Conservation (phyloP, 306 rosid species). For the Potentilla sterilis region DNA sequence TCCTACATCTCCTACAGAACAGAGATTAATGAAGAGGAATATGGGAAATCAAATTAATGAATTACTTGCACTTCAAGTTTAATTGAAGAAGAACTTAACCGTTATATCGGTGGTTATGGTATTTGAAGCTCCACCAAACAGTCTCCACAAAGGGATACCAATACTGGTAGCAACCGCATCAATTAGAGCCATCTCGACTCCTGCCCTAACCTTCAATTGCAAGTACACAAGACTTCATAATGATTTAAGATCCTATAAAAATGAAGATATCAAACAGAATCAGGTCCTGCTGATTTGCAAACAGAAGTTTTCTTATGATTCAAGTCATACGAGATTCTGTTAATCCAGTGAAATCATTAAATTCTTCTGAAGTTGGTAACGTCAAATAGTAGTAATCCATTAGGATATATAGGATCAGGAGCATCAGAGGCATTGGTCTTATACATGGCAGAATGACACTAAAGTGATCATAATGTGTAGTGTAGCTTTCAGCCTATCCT, state of each 20-base stretch:
- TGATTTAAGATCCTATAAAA: neutral
- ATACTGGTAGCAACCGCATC: slow-evolving; percentile 85
- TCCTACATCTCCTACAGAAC: neutral
- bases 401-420: neutral
- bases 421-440: neutral
- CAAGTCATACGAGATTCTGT: neutral
- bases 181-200: slow-evolving; percentile 90
- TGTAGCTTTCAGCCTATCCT: neutral
- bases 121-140: slow-evolving; percentile 86
- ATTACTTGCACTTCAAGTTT: neutral
- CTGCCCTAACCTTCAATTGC: slow-evolving; percentile 87
- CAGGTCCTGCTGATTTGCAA: neutral
- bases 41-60: slow-evolving; percentile 6
- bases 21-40: neutral
- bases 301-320: neutral
- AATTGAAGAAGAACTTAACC: slow-evolving; percentile 41
- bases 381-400: neutral
- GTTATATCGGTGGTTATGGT: slow-evolving; percentile 82
- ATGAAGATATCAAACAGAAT: slow-evolving; percentile 4
- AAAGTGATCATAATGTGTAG: neutral
- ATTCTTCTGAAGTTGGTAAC: neutral
- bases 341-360: neutral
- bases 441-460: neutral
- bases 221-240: slow-evolving; percentile 1
- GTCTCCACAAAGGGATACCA: slow-evolving; percentile 83